Evolutionary conservation across 495 filamentous ascomycete genomes (phyloP).

Genomic region (Stereocaulon alpinum): DNA sequence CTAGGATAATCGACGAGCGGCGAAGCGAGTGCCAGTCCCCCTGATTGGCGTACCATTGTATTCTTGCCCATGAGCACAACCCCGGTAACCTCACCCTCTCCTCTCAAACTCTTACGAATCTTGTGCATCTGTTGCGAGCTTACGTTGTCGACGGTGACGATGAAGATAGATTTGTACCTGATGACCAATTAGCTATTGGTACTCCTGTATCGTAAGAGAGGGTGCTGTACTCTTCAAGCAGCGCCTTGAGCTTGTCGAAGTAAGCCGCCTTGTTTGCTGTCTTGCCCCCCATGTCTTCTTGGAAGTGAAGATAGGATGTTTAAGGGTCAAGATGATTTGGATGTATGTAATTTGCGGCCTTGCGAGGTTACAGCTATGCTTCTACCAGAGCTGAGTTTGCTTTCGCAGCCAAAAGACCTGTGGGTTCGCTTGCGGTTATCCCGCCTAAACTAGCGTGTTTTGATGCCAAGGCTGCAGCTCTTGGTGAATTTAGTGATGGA

Average conservation of each 20-base stretch:
- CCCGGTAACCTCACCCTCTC: conserved; percentile 54
- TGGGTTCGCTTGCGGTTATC: conserved; percentile 16
- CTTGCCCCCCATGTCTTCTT: conserved; percentile 99
- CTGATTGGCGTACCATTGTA: conserved; percentile 20
- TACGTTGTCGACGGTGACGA: conserved; percentile 89
- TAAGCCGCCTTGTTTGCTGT: conserved; percentile 87
- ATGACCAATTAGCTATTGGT: not conserved
- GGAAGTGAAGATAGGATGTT: conserved; percentile 85
- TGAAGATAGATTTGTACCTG: conserved; percentile 68
- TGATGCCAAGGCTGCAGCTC: too few species aligned
- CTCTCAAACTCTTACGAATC: conserved; percentile 81
- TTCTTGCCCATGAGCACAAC: conserved; percentile 99
- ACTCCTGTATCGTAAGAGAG: not conserved
- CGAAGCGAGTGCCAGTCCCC: not conserved
- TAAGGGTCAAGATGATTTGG: conserved; percentile 59
- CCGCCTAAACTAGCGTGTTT: not conserved
- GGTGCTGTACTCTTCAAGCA: conserved; percentile 69
- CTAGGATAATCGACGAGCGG: not conserved
- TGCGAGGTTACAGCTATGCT: not conserved
- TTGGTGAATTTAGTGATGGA: too few species aligned
- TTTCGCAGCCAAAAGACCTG: not conserved
- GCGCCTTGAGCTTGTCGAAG: conserved; percentile 96
- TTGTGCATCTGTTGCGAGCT: conserved; percentile 99
- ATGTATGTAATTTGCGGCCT: not conserved
- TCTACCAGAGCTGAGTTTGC: not conserved